A percentile compares a stretch with the other conserved stretches of the same genome.
Conservation (phyloP, 106 monocot species). For the Agapanthus africanus region DNA sequence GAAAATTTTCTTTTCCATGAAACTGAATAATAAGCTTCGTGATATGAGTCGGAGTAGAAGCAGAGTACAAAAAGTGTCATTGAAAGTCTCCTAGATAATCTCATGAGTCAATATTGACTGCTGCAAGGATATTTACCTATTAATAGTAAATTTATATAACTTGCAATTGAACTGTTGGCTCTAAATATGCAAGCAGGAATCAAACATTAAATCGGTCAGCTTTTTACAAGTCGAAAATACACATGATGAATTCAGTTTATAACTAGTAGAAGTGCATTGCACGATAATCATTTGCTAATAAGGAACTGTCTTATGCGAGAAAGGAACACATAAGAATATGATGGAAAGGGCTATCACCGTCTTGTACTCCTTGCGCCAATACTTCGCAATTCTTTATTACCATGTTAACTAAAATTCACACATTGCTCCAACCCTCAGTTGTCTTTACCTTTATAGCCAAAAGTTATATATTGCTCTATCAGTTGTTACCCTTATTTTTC, state of each 20-base stretch:
- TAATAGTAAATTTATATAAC: too few relatives aligned
- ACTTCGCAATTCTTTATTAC: too few relatives aligned
- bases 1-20: slow-evolving; percentile 2
- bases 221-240: background rate
- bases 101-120: too few relatives aligned
- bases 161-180: background rate
- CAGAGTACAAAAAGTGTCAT: background rate
- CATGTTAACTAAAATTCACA: too few relatives aligned
- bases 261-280: background rate
- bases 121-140: too few relatives aligned
- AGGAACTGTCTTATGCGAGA: background rate
- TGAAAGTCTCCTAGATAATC: background rate
- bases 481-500: too few relatives aligned
- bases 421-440: too few relatives aligned
- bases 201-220: background rate
- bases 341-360: background rate
- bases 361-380: background rate
- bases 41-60: background rate
- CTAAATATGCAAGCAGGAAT: too few relatives aligned
- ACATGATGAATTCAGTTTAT: background rate
- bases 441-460: too few relatives aligned
- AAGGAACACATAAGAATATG: background rate
- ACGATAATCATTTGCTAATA: background rate
- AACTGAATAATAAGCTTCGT: background rate
- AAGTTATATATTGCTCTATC: too few relatives aligned